phyloP scores from a whole-genome alignment of 176 grass and related monocot genomes.

The Melocanna baccifera region DNA sequence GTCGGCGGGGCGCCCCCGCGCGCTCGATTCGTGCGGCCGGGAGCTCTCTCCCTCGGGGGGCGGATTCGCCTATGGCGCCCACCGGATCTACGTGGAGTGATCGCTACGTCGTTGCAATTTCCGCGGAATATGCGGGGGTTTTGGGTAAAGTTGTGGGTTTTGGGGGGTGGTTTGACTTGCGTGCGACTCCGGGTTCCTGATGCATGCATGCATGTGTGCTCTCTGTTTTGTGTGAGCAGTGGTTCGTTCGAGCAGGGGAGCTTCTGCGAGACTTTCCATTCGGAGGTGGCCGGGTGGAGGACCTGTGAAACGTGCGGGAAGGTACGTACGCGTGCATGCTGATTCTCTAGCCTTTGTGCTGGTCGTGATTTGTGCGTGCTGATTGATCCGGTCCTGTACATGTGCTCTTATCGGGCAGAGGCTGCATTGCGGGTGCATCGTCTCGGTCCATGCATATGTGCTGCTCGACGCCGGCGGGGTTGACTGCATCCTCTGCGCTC shows the following conservation, averaged over 20 bases:
- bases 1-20: neutral
- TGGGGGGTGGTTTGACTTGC: slow-evolving; percentile 46
- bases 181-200: slow-evolving; percentile 39
- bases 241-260: slow-evolving; percentile 75
- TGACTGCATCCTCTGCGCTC: slow-evolving; percentile 71
- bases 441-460: slow-evolving; percentile 64
- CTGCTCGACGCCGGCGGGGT: slow-evolving; percentile 92
- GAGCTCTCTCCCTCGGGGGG: neutral
- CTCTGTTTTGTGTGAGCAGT: slow-evolving; percentile 38
- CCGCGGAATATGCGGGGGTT: slow-evolving; percentile 21
- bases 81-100: slow-evolving; percentile 70
- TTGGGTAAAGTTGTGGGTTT: slow-evolving; percentile 39
- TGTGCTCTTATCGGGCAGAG: slow-evolving; percentile 47
- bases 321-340: slow-evolving; percentile 49
- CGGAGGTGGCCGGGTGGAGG: slow-evolving; percentile 88
- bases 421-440: slow-evolving; percentile 95
- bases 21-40: slow-evolving; percentile 31
- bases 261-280: slow-evolving; percentile 94
- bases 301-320: slow-evolving; percentile 87
- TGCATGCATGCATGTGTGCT: slow-evolving; percentile 42
- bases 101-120: slow-evolving; percentile 47
- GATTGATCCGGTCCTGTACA: slow-evolving; percentile 2
- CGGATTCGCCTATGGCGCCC: slow-evolving; percentile 50
- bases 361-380: neutral
- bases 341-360: neutral